These are phyloP conservation scores for Gossypium sturtianum DNA, from an alignment of 345 rosid species.

Conservation along the genomic window DNA sequence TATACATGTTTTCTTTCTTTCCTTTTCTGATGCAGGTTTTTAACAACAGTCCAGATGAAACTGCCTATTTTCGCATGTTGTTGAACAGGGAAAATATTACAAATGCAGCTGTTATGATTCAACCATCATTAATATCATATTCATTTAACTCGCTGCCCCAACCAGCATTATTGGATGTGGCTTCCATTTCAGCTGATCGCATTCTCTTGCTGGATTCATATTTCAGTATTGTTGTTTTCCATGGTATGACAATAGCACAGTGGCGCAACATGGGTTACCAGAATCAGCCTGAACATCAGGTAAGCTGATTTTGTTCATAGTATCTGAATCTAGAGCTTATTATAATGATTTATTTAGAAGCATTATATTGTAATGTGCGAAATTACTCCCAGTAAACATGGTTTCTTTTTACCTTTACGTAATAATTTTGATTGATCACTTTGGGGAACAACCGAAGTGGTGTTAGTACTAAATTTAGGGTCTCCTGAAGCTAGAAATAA, in stretches of 20 bases:
- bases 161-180: slow-evolving; percentile 91
- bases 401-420: not conserved
- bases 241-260: slow-evolving; percentile 99
- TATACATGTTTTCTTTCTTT: slow-evolving; percentile 5
- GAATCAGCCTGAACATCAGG: slow-evolving; percentile 89
- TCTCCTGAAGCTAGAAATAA: not conserved
- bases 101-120: slow-evolving; percentile 97
- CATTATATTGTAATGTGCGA: not conserved
- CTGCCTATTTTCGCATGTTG: slow-evolving; percentile 94
- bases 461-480: not conserved
- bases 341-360: not conserved
- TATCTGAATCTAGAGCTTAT: not conserved
- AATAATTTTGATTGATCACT: not conserved
- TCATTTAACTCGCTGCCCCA: slow-evolving; percentile 75
- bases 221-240: slow-evolving; percentile 89
- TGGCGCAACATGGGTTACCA: slow-evolving; percentile 99
- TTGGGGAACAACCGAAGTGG: not conserved
- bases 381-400: not conserved
- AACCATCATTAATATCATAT: slow-evolving; percentile 48
- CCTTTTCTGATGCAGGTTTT: slow-evolving; percentile 13
- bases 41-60: slow-evolving; percentile 73
- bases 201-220: slow-evolving; percentile 91
- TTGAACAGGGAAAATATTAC: slow-evolving; percentile 85
- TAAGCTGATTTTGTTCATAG: slow-evolving; percentile 15
- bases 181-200: slow-evolving; percentile 86